Evolutionary conservation across 2,329 filamentous ascomycete genomes (phyloP).

Genomic region (Hymenoscyphus linearis): DNA sequence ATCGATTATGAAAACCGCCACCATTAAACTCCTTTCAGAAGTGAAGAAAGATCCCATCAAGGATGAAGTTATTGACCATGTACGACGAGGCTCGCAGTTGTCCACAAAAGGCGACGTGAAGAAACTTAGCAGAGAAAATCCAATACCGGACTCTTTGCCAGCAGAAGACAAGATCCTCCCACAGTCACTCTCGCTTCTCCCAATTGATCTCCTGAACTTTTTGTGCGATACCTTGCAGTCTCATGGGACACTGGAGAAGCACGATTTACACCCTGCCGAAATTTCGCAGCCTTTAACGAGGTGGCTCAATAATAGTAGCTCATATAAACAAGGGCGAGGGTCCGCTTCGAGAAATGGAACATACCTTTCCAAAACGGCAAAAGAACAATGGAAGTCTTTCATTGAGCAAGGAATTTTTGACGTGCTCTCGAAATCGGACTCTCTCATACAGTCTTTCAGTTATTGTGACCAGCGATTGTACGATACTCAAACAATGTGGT

Average conservation of each 20-base stretch:
- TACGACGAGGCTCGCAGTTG: neutral
- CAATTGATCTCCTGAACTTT: conserved; percentile 52
- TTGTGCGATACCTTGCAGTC: conserved; percentile 55
- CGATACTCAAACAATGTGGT: conserved; percentile 59
- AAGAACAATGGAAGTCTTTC: conserved; percentile 51
- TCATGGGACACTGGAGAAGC: conserved; percentile 48
- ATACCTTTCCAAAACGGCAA: conserved; percentile 7
- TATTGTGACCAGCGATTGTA: conserved; percentile 43
- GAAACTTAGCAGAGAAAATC: neutral
- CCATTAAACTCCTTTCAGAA: neutral
- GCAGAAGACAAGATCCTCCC: conserved; percentile 41
- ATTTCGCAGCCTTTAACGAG: conserved; percentile 15
- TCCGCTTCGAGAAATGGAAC: neutral
- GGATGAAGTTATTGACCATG: neutral
- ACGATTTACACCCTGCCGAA: conserved; percentile 38
- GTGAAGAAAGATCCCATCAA: neutral
- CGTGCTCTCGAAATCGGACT: conserved; percentile 52
- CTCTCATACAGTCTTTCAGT: conserved; percentile 53
- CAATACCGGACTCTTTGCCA: neutral
- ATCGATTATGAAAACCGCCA: conserved; percentile 4
- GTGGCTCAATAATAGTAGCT: conserved; percentile 3
- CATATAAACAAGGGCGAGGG: conserved; percentile 2
- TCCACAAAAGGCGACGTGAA: conserved; percentile 6
- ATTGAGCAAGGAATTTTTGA: conserved; percentile 61
- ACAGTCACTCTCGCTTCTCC: conserved; percentile 50